Base-by-base conservation (phyloP, 129 eudicot genomes). In the Sambucus nigra region DNA sequence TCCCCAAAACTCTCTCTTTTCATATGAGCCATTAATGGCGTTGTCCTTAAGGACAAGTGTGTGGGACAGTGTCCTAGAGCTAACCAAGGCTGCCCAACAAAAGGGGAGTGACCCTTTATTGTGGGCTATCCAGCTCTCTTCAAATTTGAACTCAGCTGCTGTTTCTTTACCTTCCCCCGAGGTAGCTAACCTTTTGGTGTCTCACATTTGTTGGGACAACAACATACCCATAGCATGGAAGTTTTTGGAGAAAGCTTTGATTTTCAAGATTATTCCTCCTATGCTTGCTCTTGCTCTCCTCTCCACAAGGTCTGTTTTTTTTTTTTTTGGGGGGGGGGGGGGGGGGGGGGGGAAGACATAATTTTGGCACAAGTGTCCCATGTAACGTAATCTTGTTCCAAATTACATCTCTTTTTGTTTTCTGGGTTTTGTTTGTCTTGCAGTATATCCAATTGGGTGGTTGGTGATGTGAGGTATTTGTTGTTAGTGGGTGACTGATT, bases 161-260 rank as follows among this genome's bases (percentile, higher is more conserved):
- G 80, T 85, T 1, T 22, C 66, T 76, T 48, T 85, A 31, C 98
- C 98, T 25, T 84, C 81, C 26, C 40, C 73, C 60, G 82, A 85
- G n/a, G 73, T 91, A 25, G 95, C 89, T 3, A 71, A 77, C 68
- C 56, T 74, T 44, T 59, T 91, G 64, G 88, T 91, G 0, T 74
- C 88, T 48, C 76, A 82, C 86, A 82, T 91, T 76, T 91, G 95
- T 68, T 91, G 98, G 98, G 94, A 85, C 5, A 85, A 81, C 44
- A 91, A 91, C 53, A 73, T 81, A 46, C 95, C 98, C 48, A 49
- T 69, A 52, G 82, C 94, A 38, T 91, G 98, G 98, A 85, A 91
- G 80, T 85, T 85, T 73, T 79, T 91, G n/a, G 95, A 85, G 24
- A 81, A 78, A 49, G 93, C 98, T 25, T 44, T 91, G 57, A 28